Evolutionary conservation across 352 stramenopile species (phyloP), one percentile per base, ranked within the genome.

Genomic region (Globisporangium polare): DNA sequence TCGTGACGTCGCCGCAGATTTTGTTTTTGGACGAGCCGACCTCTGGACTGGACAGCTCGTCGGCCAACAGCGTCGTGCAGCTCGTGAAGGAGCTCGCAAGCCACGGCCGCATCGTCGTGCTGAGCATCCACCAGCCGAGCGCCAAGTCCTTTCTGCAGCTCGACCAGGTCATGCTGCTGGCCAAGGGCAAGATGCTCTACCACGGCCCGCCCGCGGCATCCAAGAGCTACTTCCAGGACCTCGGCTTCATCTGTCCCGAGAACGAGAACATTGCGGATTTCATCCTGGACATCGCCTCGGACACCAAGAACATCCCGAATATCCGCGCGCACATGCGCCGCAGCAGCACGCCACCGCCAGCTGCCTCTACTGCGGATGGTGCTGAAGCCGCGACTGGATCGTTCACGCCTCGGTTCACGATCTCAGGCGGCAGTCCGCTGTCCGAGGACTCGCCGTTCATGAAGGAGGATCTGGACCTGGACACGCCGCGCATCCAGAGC

Each of bases 21-120:
- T 53, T 94, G 58, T 94, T 97, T 39, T 63, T 96, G 33, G 91
- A 97, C 59, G 95, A 98, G 58, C 95, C 95, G 20, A 98, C 94
- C 1, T 96, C 81, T 8, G 95, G 94, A 5, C 70, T 98, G 7
- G 95, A 98, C 71, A 96, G 83, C 22, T 96, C 87, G 2, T 91
- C 77, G 26, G 92, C 95, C 0, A 85, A 97, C 53, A 84, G 81
- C 8, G 78, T 98, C n/a, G 81, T 98, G n/a, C 72, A 91, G 58
- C 75, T 97, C 8, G 69, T 98, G 7, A 82, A 95, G 47, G 77
- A 87, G 24, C 69, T 98, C 8, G 93, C 95, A 31, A 72, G 69
- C 49, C 77, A 86, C 46, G 86, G 85, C 10, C 84, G 86, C 43
- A 91, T 93, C 47, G 80, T 95, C n/a, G 60, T 96, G 3, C 56